Evolutionary conservation across 129 eudicot genomes (phyloP).

Genomic region (Helichrysum umbraculigerum): DNA sequence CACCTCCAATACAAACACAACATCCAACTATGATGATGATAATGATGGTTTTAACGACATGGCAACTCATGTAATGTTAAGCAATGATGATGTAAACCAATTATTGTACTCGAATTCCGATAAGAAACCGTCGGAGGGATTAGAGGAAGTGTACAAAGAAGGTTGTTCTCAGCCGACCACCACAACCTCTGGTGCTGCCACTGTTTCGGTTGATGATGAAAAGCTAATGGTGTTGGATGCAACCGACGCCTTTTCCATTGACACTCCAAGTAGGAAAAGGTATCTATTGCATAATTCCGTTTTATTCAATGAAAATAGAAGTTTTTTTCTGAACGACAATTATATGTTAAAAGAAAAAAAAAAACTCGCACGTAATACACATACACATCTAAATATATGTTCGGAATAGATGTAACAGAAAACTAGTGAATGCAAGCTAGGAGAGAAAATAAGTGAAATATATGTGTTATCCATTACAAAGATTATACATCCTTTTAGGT

Average conservation of each 20-base stretch:
- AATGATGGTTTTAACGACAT: slow-evolving; percentile 29
- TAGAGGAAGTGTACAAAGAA: slow-evolving; percentile 50
- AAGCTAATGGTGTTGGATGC: slow-evolving; percentile 11
- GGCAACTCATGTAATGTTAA: neutral
- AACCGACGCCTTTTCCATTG: slow-evolving; percentile 18
- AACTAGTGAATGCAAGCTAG: neutral
- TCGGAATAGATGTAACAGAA: neutral
- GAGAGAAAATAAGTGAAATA: no score
- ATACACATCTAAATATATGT: neutral
- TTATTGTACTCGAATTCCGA: slow-evolving; percentile 15
- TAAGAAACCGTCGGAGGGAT: slow-evolving; percentile 33
- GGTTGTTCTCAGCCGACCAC: slow-evolving; percentile 29
- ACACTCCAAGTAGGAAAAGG: slow-evolving; percentile 48
- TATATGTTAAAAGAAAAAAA: no score
- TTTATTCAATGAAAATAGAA: neutral
- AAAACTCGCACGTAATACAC: neutral
- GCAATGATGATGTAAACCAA: neutral
- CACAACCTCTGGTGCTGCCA: slow-evolving; percentile 15
- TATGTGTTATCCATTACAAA: no score
- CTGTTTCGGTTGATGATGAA: slow-evolving; percentile 24
- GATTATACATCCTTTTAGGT: no score
- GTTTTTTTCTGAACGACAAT: neutral
- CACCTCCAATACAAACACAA: slow-evolving; percentile 22
- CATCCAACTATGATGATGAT: neutral
- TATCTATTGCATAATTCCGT: neutral